These are phyloP conservation scores for Selaginella tamariscina DNA, from an alignment of 75 land plant genomes.

Conservation along the genomic window DNA sequence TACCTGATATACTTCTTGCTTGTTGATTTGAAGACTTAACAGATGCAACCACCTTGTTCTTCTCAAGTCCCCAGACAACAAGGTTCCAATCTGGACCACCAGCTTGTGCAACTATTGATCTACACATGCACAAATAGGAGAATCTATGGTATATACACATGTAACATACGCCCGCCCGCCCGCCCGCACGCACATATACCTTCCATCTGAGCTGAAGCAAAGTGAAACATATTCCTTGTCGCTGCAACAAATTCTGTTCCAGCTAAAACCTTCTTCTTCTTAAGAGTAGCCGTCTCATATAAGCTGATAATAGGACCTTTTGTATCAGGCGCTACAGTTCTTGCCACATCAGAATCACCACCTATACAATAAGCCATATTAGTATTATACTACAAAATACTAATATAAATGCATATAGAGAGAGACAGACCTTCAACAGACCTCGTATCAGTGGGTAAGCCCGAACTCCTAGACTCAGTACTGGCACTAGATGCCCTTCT, in stretches of 20 bases:
- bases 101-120: conserved; percentile 5
- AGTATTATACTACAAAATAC: too few relatives aligned
- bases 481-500: conserved; percentile 4
- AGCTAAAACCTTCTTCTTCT: conserved; percentile 20
- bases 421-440: conserved; percentile 19
- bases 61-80: conserved; percentile 27
- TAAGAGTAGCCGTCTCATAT: conserved; percentile 20
- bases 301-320: conserved; percentile 28
- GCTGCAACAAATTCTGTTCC: conserved; percentile 22
- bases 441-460: conserved; percentile 3
- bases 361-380: too few relatives aligned
- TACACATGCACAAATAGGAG: neutral
- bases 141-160: neutral
- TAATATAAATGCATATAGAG: too few relatives aligned
- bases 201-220: conserved; percentile 24
- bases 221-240: conserved; percentile 25
- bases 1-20: conserved; percentile 30
- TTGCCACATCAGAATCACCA: neutral
- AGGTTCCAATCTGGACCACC: conserved; percentile 32
- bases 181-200: too few relatives aligned
- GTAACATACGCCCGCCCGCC: too few relatives aligned
- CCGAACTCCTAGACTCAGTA: conserved; percentile 10
- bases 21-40: conserved; percentile 21
- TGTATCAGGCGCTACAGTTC: neutral
- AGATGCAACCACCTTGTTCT: conserved; percentile 22